Conservation (phyloP, 441 rosid genomes). For the Kokia cookei region DNA sequence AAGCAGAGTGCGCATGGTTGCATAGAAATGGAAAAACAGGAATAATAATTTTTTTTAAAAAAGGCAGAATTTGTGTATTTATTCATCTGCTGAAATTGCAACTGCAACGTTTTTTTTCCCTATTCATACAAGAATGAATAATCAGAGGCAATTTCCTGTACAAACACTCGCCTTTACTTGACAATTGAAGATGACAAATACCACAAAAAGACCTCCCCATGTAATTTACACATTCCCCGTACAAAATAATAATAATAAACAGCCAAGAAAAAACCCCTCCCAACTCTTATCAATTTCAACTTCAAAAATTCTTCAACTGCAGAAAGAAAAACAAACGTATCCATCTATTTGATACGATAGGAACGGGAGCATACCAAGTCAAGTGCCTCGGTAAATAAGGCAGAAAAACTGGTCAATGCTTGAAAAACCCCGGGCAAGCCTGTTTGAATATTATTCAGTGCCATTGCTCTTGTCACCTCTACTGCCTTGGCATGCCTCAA, state of each 20-base stretch:
- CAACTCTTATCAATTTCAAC: slow-evolving; percentile 22
- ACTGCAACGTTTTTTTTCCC: neutral
- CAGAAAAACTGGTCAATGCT: slow-evolving; percentile 81
- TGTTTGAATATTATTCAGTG: slow-evolving; percentile 81
- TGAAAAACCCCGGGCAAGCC: slow-evolving; percentile 93
- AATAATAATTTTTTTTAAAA: neutral
- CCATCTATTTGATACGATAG: slow-evolving; percentile 60
- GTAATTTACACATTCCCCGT: slow-evolving; percentile 33
- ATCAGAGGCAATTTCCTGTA: slow-evolving; percentile 40
- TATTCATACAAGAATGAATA: slow-evolving; percentile 22
- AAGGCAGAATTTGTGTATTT: slow-evolving; percentile 15
- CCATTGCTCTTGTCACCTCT: slow-evolving; percentile 85
- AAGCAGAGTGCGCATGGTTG: neutral
- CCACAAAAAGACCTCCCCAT: slow-evolving; percentile 19
- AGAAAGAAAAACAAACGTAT: slow-evolving; percentile 1
- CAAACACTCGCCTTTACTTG: slow-evolving; percentile 15
- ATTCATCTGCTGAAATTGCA: slow-evolving; percentile 23
- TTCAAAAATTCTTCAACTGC: slow-evolving; percentile 22
- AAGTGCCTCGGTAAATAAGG: slow-evolving; percentile 62
- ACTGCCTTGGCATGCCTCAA: slow-evolving; percentile 76
- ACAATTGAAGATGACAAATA: slow-evolving; percentile 3
- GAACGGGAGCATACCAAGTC: slow-evolving; percentile 64
- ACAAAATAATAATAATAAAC: slow-evolving; percentile 6
- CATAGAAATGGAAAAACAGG: neutral
- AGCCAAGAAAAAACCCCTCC: slow-evolving; percentile 21